Percentiles rank a stretch among this genome's conserved stretches.
Evolutionary conservation across 176 grass and related monocot genomes (phyloP).

Genomic region (Triticum urartu): DNA sequence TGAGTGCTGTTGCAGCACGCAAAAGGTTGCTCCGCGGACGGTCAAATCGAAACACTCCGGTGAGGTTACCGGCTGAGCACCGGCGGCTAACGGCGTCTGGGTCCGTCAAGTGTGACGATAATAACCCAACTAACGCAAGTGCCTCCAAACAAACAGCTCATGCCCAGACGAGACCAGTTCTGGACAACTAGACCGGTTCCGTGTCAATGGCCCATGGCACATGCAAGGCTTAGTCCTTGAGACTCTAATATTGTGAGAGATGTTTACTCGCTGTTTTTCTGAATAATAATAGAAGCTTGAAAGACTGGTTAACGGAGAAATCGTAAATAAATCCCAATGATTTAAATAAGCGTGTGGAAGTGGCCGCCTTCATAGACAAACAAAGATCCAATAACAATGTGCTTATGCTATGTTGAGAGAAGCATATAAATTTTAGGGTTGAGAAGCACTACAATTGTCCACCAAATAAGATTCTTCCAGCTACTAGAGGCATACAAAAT

Average conservation of each 20-base stretch:
- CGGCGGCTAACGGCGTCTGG: not conserved
- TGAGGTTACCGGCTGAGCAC: not conserved
- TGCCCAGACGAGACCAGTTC: not conserved
- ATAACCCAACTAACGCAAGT: not conserved
- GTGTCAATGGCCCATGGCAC: not conserved
- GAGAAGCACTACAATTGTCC: not conserved
- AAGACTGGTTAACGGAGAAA: not conserved
- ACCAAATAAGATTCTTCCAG: not conserved
- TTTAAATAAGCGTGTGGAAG: not conserved
- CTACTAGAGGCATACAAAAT: not conserved
- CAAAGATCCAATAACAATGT: not conserved
- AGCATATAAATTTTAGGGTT: not conserved
- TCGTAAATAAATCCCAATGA: not conserved
- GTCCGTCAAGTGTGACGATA: not conserved
- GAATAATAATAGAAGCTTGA: not conserved
- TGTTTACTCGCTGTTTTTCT: no score
- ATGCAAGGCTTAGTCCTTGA: not conserved
- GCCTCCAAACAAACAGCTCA: not conserved
- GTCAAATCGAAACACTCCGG: not conserved
- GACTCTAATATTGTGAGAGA: not conserved
- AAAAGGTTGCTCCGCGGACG: not conserved
- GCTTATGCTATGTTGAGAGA: no score
- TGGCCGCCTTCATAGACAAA: not conserved
- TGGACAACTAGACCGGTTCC: not conserved
- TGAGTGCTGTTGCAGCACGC: slow-evolving; percentile 22